These are phyloP conservation scores for Tinospora cordifolia DNA, from an alignment of 164 flowering plant genomes.

Conservation along the genomic window DNA sequence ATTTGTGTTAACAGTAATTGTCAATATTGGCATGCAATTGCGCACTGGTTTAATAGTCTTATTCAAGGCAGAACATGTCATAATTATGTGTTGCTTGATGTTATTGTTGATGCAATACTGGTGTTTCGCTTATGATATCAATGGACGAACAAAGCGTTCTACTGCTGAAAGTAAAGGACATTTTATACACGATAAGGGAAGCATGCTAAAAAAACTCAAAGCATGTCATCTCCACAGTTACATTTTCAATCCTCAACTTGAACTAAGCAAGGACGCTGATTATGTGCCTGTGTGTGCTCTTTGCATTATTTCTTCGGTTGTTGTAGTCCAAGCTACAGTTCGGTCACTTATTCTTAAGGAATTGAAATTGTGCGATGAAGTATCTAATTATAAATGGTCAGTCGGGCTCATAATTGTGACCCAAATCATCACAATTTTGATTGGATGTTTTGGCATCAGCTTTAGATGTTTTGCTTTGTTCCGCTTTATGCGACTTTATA, in stretches of 20 bases:
- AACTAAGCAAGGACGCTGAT: neutral
- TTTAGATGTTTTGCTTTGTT: neutral
- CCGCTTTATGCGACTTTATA: neutral
- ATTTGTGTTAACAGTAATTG: neutral
- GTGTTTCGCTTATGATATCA: neutral
- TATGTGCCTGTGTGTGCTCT: neutral
- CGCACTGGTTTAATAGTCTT: neutral
- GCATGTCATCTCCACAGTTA: neutral
- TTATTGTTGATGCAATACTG: neutral
- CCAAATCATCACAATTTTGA: neutral
- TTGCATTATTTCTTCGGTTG: neutral
- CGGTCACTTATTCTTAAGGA: neutral
- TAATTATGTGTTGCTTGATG: neutral
- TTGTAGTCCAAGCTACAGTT: neutral
- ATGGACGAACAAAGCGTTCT: neutral
- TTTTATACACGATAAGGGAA: neutral
- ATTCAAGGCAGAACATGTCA: neutral
- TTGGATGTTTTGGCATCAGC: neutral
- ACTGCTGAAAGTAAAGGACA: neutral
- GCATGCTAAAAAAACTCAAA: neutral
- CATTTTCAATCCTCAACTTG: neutral
- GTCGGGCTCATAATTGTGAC: neutral
- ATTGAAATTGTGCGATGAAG: neutral
- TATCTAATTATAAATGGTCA: neutral
- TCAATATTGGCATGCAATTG: constrained; percentile 2